These are phyloP conservation scores for Acanthamoeba lugdunensis DNA, from an alignment of 208 protist genomes.

Conservation along the genomic window DNA sequence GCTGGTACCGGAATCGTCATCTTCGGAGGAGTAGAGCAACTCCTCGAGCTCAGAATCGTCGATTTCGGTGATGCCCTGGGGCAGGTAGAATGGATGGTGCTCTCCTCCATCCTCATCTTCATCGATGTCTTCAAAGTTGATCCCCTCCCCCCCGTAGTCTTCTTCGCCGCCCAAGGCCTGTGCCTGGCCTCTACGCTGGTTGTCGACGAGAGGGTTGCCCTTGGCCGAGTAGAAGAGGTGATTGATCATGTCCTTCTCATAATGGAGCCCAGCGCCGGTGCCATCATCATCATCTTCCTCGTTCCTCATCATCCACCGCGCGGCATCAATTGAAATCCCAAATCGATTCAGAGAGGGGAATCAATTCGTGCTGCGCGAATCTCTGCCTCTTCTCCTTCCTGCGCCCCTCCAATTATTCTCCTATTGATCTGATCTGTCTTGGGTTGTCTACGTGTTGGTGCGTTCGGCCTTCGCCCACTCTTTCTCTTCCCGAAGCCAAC, in stretches of 20 bases:
- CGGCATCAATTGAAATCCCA: neutral
- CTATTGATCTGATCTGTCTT: too few relatives aligned
- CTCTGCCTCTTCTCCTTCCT: too few relatives aligned
- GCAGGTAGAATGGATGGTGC: slow-evolving; percentile 17
- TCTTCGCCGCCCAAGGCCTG: too few relatives aligned
- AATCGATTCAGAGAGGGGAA: neutral
- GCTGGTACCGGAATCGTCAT: slow-evolving; percentile 2
- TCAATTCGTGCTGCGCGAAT: too few relatives aligned
- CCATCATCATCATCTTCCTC: neutral
- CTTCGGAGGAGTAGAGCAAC: slow-evolving; percentile 16
- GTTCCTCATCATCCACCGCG: neutral
- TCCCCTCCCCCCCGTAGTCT: neutral
- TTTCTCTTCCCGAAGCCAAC: too few relatives aligned
- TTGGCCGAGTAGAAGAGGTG: neutral
- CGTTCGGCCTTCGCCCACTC: too few relatives aligned
- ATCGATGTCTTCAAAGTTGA: neutral
- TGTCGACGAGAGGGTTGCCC: neutral
- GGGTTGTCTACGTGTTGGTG: too few relatives aligned
- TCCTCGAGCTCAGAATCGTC: slow-evolving; percentile 37
- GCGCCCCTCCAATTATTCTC: too few relatives aligned
- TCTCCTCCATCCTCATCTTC: neutral
- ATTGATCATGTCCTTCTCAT: slow-evolving; percentile 48
- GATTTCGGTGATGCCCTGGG: slow-evolving; percentile 28
- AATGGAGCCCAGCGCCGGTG: neutral
- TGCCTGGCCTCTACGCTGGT: neutral